Evolutionary conservation across 2,329 filamentous ascomycete genomes (phyloP).

Genomic region (Colletotrichum lini): DNA sequence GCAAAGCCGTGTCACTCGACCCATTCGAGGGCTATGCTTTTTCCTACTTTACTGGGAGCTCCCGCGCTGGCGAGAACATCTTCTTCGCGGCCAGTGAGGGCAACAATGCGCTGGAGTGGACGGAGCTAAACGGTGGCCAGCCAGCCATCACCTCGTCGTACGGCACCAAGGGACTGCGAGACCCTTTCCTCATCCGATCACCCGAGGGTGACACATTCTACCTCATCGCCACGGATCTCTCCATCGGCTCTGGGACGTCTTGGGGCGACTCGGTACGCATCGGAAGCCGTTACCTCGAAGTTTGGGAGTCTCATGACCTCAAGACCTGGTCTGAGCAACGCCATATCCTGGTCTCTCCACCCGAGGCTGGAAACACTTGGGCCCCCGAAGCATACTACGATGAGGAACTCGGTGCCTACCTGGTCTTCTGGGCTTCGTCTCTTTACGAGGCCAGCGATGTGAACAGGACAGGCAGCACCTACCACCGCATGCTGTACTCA

Average conservation of each 20-base stretch:
- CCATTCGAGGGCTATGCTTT: conserved; percentile 64
- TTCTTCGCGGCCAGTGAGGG: conserved; percentile 66
- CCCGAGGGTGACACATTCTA: conserved; percentile 66
- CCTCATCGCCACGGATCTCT: conserved; percentile 66
- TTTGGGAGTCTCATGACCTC: conserved; percentile 67
- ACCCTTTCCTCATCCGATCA: conserved; percentile 68
- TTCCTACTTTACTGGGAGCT: conserved; percentile 65
- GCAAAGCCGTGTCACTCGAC: conserved; percentile 50
- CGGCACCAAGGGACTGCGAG: conserved; percentile 65
- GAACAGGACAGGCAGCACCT: conserved; percentile 58
- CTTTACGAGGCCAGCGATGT: conserved; percentile 58
- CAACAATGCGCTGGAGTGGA: conserved; percentile 67
- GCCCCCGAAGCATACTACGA: conserved; percentile 68
- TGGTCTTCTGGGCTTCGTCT: conserved; percentile 62
- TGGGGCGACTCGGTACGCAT: conserved; percentile 63
- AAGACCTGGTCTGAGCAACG: conserved; percentile 66
- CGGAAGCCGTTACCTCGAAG: conserved; percentile 65
- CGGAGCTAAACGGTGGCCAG: conserved; percentile 62
- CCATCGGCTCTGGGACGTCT: conserved; percentile 67
- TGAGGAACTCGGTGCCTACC: conserved; percentile 56
- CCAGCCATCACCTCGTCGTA: conserved; percentile 61
- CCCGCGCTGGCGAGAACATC: conserved; percentile 64
- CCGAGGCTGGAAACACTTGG: conserved; percentile 68
- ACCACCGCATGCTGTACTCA: conserved; percentile 68
- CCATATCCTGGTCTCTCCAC: conserved; percentile 63